These are phyloP conservation scores for Aspergillus homomorphus DNA, from an alignment of 495 filamentous ascomycete genomes.

Conservation along the genomic window DNA sequence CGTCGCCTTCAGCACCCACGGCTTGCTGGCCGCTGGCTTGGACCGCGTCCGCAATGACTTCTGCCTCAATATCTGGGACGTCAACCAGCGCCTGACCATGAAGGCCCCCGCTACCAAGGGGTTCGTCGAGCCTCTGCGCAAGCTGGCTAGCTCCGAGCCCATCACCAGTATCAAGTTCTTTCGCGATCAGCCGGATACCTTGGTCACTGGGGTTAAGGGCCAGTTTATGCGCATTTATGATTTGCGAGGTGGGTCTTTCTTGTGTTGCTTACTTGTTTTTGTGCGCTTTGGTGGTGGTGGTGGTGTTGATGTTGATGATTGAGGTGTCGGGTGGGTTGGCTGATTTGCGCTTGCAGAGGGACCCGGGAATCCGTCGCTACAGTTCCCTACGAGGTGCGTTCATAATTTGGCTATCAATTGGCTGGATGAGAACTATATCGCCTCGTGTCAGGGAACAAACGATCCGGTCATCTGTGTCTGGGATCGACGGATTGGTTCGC, in stretches of 20 bases:
- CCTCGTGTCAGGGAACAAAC: conserved; percentile 70
- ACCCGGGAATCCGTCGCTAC: conserved; percentile 53
- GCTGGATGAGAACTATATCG: conserved; percentile 89
- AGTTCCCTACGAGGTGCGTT: conserved; percentile 77
- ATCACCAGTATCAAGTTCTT: conserved; percentile 93
- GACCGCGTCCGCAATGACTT: conserved; percentile 91
- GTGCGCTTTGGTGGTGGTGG: conserved; percentile 7
- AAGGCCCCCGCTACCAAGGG: conserved; percentile 33
- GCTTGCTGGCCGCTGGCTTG: conserved; percentile 79
- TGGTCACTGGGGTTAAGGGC: conserved; percentile 82
- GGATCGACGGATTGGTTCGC: conserved; percentile 72
- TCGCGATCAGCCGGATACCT: conserved; percentile 72
- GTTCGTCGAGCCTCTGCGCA: conserved; percentile 59
- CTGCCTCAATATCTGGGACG: conserved; percentile 92
- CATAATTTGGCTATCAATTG: conserved; percentile 90
- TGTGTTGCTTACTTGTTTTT: conserved; percentile 9
- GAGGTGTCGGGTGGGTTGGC: neutral
- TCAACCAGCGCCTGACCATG: conserved; percentile 60
- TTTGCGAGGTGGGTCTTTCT: conserved; percentile 62
- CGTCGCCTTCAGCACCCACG: conserved; percentile 78
- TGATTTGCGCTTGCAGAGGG: conserved; percentile 34
- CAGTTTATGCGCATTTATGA: conserved; percentile 88
- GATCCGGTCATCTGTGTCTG: conserved; percentile 76
- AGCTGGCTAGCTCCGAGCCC: conserved; percentile 77
- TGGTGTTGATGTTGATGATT: neutral